Evolutionary conservation across 345 rosid genomes (phyloP).

Genomic region (Rubroshorea leprosula): DNA sequence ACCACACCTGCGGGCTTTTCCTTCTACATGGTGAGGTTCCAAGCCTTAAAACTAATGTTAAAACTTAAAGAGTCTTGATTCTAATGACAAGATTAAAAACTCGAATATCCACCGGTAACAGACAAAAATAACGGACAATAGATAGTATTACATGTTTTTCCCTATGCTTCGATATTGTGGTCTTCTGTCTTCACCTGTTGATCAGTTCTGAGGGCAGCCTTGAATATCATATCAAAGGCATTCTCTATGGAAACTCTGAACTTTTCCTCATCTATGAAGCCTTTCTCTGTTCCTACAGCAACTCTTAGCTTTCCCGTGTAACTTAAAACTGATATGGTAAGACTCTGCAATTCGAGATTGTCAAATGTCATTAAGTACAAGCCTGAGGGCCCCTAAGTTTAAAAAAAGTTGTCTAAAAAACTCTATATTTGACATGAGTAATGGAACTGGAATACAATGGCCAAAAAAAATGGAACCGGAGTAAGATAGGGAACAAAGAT

Average conservation of each 20-base stretch:
- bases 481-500: too few species aligned
- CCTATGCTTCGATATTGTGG: too few species aligned
- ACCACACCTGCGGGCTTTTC: too few species aligned
- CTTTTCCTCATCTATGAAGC: conserved; percentile 27
- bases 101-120: too few species aligned
- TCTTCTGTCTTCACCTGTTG: too few species aligned
- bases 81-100: too few species aligned
- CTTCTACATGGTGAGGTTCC: too few species aligned
- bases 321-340: conserved; percentile 24
- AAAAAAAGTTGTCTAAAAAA: neutral
- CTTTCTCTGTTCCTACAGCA: conserved; percentile 28
- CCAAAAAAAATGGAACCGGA: too few species aligned
- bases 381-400: neutral
- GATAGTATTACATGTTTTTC: too few species aligned
- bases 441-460: neutral
- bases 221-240: conserved; percentile 27
- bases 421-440: neutral
- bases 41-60: too few species aligned
- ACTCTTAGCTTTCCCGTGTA: conserved; percentile 29
- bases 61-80: too few species aligned
- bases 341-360: conserved; percentile 22
- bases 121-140: too few species aligned
- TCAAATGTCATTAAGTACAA: neutral
- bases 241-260: conserved; percentile 17
- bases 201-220: conserved; percentile 10